Evolutionary conservation across 2,329 filamentous ascomycete species (phyloP), one percentile per base, ranked within the genome.

Genomic region (Alternaria incomplexa): DNA sequence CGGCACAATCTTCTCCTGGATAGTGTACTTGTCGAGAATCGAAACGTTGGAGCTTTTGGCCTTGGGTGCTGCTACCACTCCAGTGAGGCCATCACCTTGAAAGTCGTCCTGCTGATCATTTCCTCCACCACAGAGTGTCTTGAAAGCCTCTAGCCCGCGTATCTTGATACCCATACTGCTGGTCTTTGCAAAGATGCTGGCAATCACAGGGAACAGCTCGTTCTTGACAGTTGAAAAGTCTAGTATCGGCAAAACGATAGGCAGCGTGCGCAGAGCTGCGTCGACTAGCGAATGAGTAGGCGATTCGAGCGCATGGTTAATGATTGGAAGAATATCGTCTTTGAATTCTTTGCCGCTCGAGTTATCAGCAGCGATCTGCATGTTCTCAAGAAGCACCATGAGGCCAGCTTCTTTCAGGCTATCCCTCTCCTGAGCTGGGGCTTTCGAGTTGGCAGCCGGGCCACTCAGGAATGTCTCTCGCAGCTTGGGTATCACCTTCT

Each of bases 211-310:
- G 78, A 99, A 99, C 1, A 99, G 86, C 66, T 98, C 95, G 72
- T 97, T 96, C 80, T 98, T 99, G 73, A 97, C 94, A 0, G 95
- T 98, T 69, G 91, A 96, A 71, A 97, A 98, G 80, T 99, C 96
- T 8, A 99, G 88, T 3, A 96, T 89, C 0, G 93, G 93, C 6
- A 98, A 83, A n/a, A 97, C 88, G 1, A 88, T 85, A 2, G 93
- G 90, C 6, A 99, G 82, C 26, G 90, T 92, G 53, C 91, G 88
- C 13, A 99, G 84, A 3, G 93, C 90, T 5, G 92, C 91, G 80
- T 98, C 96, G 0, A 97, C 91, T 15, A 99, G 85, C 1, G 91
- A 91, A 70, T 97, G 96, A 0, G 94, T 97, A 0, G 93, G 87
- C 10, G 93, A 97, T 72, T 97, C 93, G 58, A 99, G 87, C 0